Conservation (phyloP, 129 eudicot genomes). For the Flaveria trinervia region DNA sequence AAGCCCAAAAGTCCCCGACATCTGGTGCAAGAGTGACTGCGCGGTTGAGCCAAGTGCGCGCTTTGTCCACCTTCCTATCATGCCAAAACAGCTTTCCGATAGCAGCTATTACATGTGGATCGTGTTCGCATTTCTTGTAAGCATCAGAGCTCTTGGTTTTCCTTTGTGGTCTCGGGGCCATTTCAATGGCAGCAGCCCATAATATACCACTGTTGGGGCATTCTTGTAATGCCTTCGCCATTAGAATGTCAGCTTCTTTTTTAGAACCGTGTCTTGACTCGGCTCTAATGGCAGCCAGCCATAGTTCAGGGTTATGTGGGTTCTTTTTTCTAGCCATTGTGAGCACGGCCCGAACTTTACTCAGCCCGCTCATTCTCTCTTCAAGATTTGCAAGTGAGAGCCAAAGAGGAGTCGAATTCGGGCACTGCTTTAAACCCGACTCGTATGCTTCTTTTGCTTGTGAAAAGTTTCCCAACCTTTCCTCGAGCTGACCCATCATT, state of each 20-base stretch:
- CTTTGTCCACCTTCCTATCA: conserved; percentile 87
- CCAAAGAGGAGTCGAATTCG: conserved; percentile 78
- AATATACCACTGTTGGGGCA: conserved; percentile 87
- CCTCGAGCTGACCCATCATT: conserved; percentile 95
- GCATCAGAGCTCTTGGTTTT: conserved; percentile 74
- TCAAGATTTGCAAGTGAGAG: conserved; percentile 82
- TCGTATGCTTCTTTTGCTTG: conserved; percentile 68
- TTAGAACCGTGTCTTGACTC: conserved; percentile 75
- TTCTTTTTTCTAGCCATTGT: conserved; percentile 87
- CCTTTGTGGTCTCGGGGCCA: conserved; percentile 86
- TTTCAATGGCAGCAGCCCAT: conserved; percentile 88
- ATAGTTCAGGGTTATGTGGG: conserved; percentile 83
- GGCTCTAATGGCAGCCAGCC: conserved; percentile 89
- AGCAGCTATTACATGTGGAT: conserved; percentile 81
- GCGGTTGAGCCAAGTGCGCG: conserved; percentile 78
- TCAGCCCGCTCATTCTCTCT: conserved; percentile 72
- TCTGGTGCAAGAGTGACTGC: conserved; percentile 85
- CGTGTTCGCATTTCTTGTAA: conserved; percentile 66
- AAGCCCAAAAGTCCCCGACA: conserved; percentile 91
- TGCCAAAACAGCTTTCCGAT: conserved; percentile 94
- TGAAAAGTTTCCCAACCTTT: conserved; percentile 50
- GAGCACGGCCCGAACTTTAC: conserved; percentile 85
- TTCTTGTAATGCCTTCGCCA: conserved; percentile 94
- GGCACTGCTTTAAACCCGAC: conserved; percentile 68
- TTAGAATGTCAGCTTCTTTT: conserved; percentile 76